phyloP scores from a whole-genome alignment of 805 yeast genomes.

The Hanseniaspora nectarophila region DNA sequence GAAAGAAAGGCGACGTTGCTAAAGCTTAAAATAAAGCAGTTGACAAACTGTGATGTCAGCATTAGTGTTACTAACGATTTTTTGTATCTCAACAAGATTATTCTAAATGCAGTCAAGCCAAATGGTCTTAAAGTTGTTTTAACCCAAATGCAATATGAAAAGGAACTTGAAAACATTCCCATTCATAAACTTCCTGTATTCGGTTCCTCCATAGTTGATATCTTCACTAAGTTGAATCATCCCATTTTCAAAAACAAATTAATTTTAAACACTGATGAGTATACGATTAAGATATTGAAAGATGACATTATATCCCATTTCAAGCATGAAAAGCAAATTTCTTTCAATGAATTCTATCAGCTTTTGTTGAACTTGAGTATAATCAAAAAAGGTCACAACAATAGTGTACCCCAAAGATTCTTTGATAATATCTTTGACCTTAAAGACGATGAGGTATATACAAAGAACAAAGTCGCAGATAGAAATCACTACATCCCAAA shows the following conservation, averaged over 20 bases:
- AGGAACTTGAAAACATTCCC: constrained; percentile 26
- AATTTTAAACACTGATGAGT: constrained; percentile 1
- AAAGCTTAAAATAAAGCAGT: constrained; percentile 40
- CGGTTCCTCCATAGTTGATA: constrained; percentile 41
- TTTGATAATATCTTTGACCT: background rate
- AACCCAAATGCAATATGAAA: constrained; percentile 27
- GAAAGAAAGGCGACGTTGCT: constrained; percentile 30
- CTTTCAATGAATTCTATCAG: background rate
- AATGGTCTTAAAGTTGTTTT: constrained; percentile 41
- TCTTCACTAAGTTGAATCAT: constrained; percentile 31
- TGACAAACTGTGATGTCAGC: constrained; percentile 73
- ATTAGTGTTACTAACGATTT: constrained; percentile 30
- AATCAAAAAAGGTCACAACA: background rate
- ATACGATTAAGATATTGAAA: constrained; percentile 20
- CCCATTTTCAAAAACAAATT: background rate
- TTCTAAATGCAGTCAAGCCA: constrained; percentile 69
- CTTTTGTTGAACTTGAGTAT: background rate
- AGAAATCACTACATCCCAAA: constrained; percentile 4
- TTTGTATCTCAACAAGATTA: constrained; percentile 64
- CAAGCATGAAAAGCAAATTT: background rate
- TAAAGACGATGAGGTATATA: background rate
- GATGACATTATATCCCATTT: background rate
- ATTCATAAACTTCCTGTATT: constrained; percentile 47
- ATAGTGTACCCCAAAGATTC: background rate
- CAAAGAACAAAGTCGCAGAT: background rate